Conservation (phyloP, 441 rosid genomes). For the Geranium incanum region DNA sequence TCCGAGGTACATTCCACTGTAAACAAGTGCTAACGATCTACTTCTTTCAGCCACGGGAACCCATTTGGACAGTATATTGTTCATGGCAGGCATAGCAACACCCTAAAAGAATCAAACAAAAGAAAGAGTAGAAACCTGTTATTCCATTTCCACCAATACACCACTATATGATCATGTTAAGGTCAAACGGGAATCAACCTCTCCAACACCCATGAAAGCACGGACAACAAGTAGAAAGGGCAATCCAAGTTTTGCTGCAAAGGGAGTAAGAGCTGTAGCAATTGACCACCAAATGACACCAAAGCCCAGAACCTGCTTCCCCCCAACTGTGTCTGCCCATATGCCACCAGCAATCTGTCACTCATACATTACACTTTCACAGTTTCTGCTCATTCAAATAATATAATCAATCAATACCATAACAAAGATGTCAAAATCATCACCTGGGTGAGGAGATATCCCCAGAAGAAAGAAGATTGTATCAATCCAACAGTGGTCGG, state of each 20-base stretch:
- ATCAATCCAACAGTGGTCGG: constrained; percentile 80
- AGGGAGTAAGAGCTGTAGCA: constrained; percentile 71
- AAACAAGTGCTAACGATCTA: constrained; percentile 78
- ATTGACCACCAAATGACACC: constrained; percentile 92
- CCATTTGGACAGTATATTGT: constrained; percentile 84
- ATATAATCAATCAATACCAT: not conserved
- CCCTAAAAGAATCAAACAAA: constrained; percentile 39
- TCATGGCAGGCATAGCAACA: constrained; percentile 99
- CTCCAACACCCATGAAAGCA: constrained; percentile 89
- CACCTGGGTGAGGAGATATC: constrained; percentile 89
- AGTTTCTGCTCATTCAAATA: not conserved
- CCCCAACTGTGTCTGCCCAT: constrained; percentile 90
- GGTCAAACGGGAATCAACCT: constrained; percentile 34
- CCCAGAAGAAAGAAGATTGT: constrained; percentile 97
- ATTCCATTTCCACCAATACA: not conserved
- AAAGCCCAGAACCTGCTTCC: constrained; percentile 71
- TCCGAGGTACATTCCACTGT: constrained; percentile 93
- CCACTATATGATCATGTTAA: not conserved
- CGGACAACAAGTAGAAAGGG: constrained; percentile 75
- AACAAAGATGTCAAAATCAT: not conserved
- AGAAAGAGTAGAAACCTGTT: not conserved
- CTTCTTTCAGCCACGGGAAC: constrained; percentile 91
- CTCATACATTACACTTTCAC: not conserved
- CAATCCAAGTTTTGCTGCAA: constrained; percentile 78
- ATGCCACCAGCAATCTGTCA: constrained; percentile 88